Conservation (phyloP, 192 early-diverging fungal species). For the Diversispora epigaea region DNA sequence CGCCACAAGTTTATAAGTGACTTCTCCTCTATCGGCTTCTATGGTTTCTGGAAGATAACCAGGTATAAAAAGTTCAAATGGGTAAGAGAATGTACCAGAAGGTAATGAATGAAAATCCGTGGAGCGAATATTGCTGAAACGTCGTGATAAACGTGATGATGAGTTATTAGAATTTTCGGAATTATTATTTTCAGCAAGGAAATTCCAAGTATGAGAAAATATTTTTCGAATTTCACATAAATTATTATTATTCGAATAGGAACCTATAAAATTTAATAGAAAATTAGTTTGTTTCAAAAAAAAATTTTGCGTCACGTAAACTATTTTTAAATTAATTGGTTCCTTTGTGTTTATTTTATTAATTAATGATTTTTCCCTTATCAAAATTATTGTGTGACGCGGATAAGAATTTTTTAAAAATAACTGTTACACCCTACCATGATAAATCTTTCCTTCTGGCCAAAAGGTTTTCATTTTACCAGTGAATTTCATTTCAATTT, state of each 20-base stretch:
- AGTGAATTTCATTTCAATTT: slow-evolving; percentile 15
- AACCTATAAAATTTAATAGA: neutral
- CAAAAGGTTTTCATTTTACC: neutral
- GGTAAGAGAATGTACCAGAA: neutral
- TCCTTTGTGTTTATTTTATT: too few species aligned
- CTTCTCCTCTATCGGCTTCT: neutral
- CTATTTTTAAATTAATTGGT: neutral
- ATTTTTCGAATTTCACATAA: neutral
- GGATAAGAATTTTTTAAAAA: too few species aligned
- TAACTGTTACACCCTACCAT: too few species aligned
- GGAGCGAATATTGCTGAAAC: neutral
- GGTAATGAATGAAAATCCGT: neutral
- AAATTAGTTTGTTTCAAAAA: too few species aligned
- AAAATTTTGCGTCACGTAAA: neutral
- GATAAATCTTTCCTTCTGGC: neutral
- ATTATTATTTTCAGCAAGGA: neutral
- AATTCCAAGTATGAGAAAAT: slow-evolving; percentile 17
- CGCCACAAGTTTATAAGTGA: neutral
- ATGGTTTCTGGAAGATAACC: slow-evolving; percentile 10
- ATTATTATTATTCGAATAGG: neutral
- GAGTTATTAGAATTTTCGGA: too few species aligned
- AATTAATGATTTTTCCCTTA: too few species aligned
- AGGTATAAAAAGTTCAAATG: slow-evolving; percentile 7
- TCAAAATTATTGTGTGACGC: neutral
- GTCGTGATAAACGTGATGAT: neutral